Percentiles rank a stretch among this genome's conserved stretches.
Evolutionary conservation across 2,329 filamentous ascomycete species (phyloP).

Genomic region (Cytospora chrysosperma): DNA sequence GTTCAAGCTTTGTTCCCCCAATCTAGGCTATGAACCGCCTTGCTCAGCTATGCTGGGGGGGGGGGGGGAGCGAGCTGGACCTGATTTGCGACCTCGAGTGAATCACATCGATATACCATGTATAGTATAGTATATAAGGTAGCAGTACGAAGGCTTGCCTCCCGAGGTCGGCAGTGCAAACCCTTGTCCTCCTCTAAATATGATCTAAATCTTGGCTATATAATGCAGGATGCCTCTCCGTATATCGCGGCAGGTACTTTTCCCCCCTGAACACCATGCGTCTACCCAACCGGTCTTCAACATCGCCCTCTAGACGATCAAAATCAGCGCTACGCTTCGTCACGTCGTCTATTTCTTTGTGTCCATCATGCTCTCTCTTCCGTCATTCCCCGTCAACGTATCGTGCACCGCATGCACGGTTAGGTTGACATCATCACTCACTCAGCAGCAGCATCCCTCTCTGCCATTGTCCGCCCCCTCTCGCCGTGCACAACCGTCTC

Average conservation of each 20-base stretch:
- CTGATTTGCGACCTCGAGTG: too few species aligned
- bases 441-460: constrained; percentile 14
- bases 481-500: constrained; percentile 22
- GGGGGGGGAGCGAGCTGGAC: too few species aligned
- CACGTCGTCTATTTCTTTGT: neutral
- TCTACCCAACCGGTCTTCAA: neutral
- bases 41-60: too few species aligned
- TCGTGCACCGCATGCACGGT: neutral
- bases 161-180: too few species aligned
- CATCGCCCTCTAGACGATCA: neutral
- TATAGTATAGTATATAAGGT: too few species aligned
- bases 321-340: neutral
- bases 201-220: neutral
- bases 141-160: too few species aligned
- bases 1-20: too few species aligned
- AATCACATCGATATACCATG: too few species aligned
- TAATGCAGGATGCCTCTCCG: neutral
- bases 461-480: constrained; percentile 21
- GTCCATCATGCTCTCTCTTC: neutral
- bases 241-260: neutral
- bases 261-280: neutral
- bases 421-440: neutral
- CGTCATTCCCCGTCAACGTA: neutral
- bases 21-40: too few species aligned
- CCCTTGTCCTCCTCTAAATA: too few species aligned